Evolutionary conservation across 1,284 basidiomycete species (phyloP), one percentile per base, ranked within the genome.

Genomic region (Trichosporon ovoides): DNA sequence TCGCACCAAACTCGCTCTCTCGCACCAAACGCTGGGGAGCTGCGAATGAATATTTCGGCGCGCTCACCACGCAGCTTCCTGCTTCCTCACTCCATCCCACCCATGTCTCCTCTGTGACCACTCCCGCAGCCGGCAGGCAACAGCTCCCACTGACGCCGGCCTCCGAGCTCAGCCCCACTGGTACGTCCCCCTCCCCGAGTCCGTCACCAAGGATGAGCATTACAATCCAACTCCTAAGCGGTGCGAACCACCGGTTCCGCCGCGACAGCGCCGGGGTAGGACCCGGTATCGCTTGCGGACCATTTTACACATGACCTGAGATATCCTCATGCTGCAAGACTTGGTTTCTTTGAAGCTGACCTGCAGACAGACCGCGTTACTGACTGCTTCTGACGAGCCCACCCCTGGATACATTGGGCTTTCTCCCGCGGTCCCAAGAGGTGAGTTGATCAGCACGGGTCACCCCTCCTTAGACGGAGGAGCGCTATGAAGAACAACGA

Each of bases 301-400:
- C 53, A 60, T 57, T 51, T 60, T 74, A 74, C 72, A 74, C 72
- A 74, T 74, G 72, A 74, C 68, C 72, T 74, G 72, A 74, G 61
- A 35, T 40, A 14, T 55, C 20, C 22, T 55, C 34, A 22, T 4
- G 34, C 34, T 46, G 36, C 19, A 3, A 22, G 16, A n/a, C 31
- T 52, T n/a, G n/a, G n/a, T 34, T 40, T 24, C 36, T 13, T n/a
- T 38, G 52, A 36, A 55, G 59, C 62, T 63, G 49, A 60, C 59
- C n/a, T n/a, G n/a, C 5, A 18, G 7, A 19, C 33, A 58, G 57
- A 37, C 37, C 31, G n/a, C 12, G 38, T 37, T 22, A 5, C 14
- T 16, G 14, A 16, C 12, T n/a, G 34, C 36, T 34, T n/a, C 31
- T 34, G 50, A 36, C 40, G 19, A 10, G 9, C 12, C 34, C 14